Evolutionary conservation across 257 asterid genomes (phyloP).

Genomic region (Nicotiana sylvestris): DNA sequence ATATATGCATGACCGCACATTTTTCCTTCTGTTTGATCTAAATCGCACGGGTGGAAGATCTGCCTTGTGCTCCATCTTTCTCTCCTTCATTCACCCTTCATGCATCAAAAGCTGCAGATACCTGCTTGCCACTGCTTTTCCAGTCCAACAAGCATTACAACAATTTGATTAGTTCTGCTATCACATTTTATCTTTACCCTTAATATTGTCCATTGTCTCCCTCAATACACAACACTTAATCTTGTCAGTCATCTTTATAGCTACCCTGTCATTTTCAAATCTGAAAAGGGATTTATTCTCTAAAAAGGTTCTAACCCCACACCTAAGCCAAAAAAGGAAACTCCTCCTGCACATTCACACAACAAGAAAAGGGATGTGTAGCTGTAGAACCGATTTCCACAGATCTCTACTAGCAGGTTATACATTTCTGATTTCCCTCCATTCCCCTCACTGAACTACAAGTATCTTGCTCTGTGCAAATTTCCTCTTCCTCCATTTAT

Average conservation of each 20-base stretch:
- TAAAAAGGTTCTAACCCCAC: neutral
- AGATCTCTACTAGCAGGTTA: neutral
- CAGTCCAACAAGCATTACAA: neutral
- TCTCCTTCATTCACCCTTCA: neutral
- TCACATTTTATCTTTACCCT: slow-evolving; percentile 4
- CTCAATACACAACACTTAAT: neutral
- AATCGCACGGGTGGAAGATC: neutral
- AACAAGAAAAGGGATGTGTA: neutral
- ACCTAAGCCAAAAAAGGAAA: neutral
- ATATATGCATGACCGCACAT: neutral
- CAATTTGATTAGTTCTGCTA: neutral
- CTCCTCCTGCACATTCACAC: neutral
- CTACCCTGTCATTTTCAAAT: neutral
- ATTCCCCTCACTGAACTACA: neutral
- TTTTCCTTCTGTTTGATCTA: neutral
- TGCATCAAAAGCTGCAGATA: neutral
- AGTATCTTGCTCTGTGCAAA: neutral
- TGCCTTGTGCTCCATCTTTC: neutral
- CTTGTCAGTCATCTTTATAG: neutral
- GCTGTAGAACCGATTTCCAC: neutral
- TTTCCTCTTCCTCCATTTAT: neutral
- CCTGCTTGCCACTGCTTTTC: neutral
- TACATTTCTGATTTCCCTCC: neutral
- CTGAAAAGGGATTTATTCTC: neutral
- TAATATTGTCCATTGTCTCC: neutral